Conservation (phyloP, 2,329 filamentous ascomycete species). For the Escovopsis sp. region DNA sequence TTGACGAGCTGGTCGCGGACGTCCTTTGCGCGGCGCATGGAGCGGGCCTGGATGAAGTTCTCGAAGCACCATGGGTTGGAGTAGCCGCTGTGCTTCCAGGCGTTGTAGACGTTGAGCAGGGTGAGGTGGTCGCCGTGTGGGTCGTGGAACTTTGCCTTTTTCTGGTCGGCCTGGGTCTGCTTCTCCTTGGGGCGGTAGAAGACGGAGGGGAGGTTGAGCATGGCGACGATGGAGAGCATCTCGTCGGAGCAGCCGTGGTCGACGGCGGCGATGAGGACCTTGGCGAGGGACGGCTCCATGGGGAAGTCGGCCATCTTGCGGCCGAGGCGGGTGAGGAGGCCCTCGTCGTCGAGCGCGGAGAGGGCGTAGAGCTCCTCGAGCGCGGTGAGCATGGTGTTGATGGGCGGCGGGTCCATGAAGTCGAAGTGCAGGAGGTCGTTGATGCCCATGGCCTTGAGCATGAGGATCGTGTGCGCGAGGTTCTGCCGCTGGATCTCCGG, state of each 20-base stretch:
- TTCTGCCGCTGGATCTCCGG: constrained; percentile 96
- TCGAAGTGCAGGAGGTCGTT: constrained; percentile 95
- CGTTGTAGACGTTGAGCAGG: constrained; percentile 89
- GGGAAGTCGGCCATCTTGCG: constrained; percentile 98
- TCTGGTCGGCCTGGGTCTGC: constrained; percentile 88
- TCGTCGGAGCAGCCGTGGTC: constrained; percentile 87
- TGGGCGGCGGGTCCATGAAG: constrained; percentile 97
- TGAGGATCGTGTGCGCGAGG: constrained; percentile 79
- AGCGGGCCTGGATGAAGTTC: constrained; percentile 89
- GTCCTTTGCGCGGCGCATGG: constrained; percentile 80
- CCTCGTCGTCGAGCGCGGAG: constrained; percentile 87
- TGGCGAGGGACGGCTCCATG: constrained; percentile 87
- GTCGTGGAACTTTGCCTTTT: constrained; percentile 96
- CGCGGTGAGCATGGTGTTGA: constrained; percentile 94
- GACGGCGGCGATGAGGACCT: constrained; percentile 76
- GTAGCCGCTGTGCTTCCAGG: constrained; percentile 79
- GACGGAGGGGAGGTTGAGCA: constrained; percentile 74
- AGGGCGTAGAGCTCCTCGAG: constrained; percentile 90
- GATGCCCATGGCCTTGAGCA: constrained; percentile 98
- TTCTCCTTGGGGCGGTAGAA: constrained; percentile 98
- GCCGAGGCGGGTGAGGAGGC: constrained; percentile 76
- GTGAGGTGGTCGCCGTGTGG: constrained; percentile 89
- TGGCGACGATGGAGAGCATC: constrained; percentile 83
- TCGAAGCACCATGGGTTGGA: constrained; percentile 90
- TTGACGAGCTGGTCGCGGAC: constrained; percentile 82